Base-by-base conservation (phyloP, 2,329 filamentous ascomycete genomes). In the Pezicula neosporulosa region DNA sequence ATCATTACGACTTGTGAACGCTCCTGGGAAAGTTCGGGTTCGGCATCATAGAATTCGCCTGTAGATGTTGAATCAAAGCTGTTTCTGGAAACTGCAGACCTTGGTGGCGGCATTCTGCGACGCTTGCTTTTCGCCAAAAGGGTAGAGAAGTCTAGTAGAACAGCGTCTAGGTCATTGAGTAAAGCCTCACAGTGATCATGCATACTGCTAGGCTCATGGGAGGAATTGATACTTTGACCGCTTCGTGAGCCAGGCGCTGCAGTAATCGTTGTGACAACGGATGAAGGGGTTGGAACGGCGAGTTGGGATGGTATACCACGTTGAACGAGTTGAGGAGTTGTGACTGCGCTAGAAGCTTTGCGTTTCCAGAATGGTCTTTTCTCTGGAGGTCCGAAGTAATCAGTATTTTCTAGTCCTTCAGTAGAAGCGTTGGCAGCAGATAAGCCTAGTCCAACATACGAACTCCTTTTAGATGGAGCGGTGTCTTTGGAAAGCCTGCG, bases 41-140 rank as follows among this genome's bases (percentile, higher is more conserved):
- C 85, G 1, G 94, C 94, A 67, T 99, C 94, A 62, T 97, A 99
- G 71, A 97, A 99, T 66, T 97, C 93, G 51, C 96, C 89, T 2
- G 89, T 87, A 19, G 80, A 80, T 28, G 85, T 78, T 0, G 91
- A 96, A 56, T 96, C 92, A 49, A 95, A 82, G 63, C 91, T 96
- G 63, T 80, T 76, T 67, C 66, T 47, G 59, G 68, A 42, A 58
- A 69, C 73, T 4, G 78, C 69, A 7, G 83, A 77, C 18, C 71
- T 61, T 6, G 85, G 76, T 12, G 72, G 68, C 6, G 78, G 78
- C 49, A 81, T 71, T 41, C 92, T 83, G 46, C 92, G 81, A 37
- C 87, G 82, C 68, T 94, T 96, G 71, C 85, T 95, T 63, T 88
- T 87, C 7, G 80, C 73, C 48, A 97, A 79, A 9, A 99, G 74